These are phyloP conservation scores for Plasmopara halstedii DNA, from an alignment of 352 stramenopile species.

Conservation along the genomic window DNA sequence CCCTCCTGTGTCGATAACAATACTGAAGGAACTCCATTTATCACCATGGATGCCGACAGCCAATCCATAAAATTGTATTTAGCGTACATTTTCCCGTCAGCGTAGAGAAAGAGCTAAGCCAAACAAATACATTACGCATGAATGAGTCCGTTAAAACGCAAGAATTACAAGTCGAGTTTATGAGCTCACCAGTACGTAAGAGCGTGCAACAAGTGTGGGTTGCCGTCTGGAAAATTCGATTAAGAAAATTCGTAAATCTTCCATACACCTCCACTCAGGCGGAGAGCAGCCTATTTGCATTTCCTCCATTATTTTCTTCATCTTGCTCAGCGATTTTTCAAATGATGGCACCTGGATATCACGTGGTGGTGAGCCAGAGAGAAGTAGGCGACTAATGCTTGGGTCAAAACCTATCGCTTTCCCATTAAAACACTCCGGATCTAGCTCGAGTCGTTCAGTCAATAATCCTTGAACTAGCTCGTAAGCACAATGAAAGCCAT, in stretches of 20 bases:
- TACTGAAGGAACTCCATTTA: slow-evolving; percentile 74
- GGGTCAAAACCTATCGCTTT: slow-evolving; percentile 71
- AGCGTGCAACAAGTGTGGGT: slow-evolving; percentile 64
- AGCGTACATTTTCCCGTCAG: slow-evolving; percentile 80
- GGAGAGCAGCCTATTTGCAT: slow-evolving; percentile 52
- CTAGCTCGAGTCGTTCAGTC: slow-evolving; percentile 59
- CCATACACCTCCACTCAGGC: slow-evolving; percentile 62
- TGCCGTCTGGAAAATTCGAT: slow-evolving; percentile 60
- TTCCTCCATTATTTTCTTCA: slow-evolving; percentile 47
- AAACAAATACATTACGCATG: neutral
- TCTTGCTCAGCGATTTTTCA: slow-evolving; percentile 41
- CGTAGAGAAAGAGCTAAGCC: slow-evolving; percentile 70
- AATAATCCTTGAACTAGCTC: slow-evolving; percentile 36
- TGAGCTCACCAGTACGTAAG: slow-evolving; percentile 68
- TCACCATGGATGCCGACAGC: slow-evolving; percentile 71
- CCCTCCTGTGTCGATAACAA: slow-evolving; percentile 80
- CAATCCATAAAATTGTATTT: slow-evolving; percentile 82
- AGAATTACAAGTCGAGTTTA: neutral
- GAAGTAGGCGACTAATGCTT: slow-evolving; percentile 58
- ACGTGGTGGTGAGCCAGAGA: slow-evolving; percentile 60
- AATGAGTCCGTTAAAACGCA: neutral
- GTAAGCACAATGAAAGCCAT: slow-evolving; percentile 33
- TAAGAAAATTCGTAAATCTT: slow-evolving; percentile 75
- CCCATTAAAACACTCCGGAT: slow-evolving; percentile 56
- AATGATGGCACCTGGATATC: slow-evolving; percentile 57